Evolutionary conservation across 2,329 filamentous ascomycete species (phyloP).

Genomic region (Fragosphaeria purpurea): DNA sequence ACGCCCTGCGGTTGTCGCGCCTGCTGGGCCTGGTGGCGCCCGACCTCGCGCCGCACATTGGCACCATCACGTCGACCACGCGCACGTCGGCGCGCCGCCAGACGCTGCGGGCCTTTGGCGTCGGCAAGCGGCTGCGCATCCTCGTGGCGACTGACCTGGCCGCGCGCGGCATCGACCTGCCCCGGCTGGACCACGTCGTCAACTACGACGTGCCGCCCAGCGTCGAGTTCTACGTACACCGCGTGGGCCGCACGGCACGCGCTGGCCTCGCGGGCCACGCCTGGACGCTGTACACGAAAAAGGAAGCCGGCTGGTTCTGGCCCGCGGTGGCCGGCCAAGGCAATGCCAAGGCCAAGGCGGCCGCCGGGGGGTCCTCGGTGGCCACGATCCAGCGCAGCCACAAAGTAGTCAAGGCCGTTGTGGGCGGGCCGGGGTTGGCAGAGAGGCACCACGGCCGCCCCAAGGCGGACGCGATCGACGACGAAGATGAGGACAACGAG

Average conservation of each 20-base stretch:
- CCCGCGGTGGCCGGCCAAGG: conserved; percentile 59
- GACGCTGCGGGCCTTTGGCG: conserved; percentile 56
- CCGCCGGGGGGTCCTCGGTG: conserved; percentile 15
- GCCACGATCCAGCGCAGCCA: conserved; percentile 26
- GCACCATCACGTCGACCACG: conserved; percentile 67
- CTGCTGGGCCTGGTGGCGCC: conserved; percentile 61
- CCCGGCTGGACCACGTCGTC: conserved; percentile 69
- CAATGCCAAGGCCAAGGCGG: conserved; percentile 33
- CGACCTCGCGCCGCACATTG: conserved; percentile 44
- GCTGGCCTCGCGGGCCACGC: conserved; percentile 67
- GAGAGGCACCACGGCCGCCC: not conserved
- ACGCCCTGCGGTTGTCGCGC: conserved; percentile 74
- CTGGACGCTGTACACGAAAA: conserved; percentile 76
- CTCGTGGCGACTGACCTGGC: conserved; percentile 91
- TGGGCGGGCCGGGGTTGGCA: conserved; percentile 15
- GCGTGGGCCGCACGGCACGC: conserved; percentile 81
- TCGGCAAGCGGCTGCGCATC: conserved; percentile 50
- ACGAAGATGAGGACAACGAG: conserved; percentile 23
- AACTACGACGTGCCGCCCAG: conserved; percentile 88
- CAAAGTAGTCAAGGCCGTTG: conserved; percentile 37
- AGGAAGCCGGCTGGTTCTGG: conserved; percentile 88
- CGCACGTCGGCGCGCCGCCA: conserved; percentile 61
- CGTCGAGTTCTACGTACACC: conserved; percentile 76
- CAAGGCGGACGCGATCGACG: not conserved
- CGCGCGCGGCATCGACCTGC: conserved; percentile 78